Conservation (phyloP, 352 stramenopile species). For the Phytophthora gonapodyides region DNA sequence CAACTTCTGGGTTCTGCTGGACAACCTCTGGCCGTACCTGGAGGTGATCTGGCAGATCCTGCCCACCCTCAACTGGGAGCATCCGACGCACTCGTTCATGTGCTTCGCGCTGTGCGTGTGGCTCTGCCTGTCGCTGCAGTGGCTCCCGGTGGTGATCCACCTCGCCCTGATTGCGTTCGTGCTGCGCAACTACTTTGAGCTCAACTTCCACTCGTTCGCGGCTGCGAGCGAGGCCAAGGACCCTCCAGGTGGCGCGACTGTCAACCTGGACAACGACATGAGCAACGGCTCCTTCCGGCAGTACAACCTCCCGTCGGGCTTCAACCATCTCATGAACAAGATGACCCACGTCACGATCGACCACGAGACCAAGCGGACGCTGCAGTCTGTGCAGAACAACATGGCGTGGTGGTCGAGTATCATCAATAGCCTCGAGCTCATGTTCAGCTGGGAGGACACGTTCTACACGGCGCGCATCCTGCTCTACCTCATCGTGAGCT, state of each 20-base stretch:
- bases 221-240: slow-evolving; percentile 55
- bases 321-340: slow-evolving; percentile 90
- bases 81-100: slow-evolving; percentile 84
- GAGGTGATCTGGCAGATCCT: slow-evolving; percentile 85
- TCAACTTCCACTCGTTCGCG: slow-evolving; percentile 83
- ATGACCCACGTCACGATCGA: slow-evolving; percentile 89
- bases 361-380: slow-evolving; percentile 77
- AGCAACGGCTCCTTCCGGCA: slow-evolving; percentile 65
- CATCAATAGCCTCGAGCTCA: slow-evolving; percentile 84
- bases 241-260: slow-evolving; percentile 14
- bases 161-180: slow-evolving; percentile 80
- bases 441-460: slow-evolving; percentile 89
- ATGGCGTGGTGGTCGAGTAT: slow-evolving; percentile 89
- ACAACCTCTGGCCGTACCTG: slow-evolving; percentile 86
- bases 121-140: slow-evolving; percentile 83
- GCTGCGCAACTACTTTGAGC: slow-evolving; percentile 84
- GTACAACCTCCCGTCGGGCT: slow-evolving; percentile 82
- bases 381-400: slow-evolving; percentile 89
- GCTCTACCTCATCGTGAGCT: slow-evolving; percentile 84
- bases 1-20: slow-evolving; percentile 87
- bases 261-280: slow-evolving; percentile 37
- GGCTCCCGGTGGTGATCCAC: slow-evolving; percentile 81
- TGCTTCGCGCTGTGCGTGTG: slow-evolving; percentile 86
- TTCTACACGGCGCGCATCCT: slow-evolving; percentile 85
- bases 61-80: slow-evolving; percentile 85